phyloP scores from a whole-genome alignment of 129 eudicot genomes.

The Cynara cardunculus region DNA sequence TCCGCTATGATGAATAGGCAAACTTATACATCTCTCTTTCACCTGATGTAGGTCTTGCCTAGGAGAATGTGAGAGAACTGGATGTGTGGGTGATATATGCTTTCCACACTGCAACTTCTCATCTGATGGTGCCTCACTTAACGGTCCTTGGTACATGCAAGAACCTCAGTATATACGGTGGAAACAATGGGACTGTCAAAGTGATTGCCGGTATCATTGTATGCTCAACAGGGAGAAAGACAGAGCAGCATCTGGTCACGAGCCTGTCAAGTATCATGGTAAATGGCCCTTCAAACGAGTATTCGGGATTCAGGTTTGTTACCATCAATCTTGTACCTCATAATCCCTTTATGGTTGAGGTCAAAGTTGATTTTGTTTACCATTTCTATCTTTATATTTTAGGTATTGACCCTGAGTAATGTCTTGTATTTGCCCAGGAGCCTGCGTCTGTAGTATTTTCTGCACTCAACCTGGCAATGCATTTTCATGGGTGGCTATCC shows the following conservation, averaged over 20 bases:
- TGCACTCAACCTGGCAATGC: slow-evolving; percentile 73
- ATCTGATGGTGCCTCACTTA: slow-evolving; percentile 37
- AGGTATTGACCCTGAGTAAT: not conserved
- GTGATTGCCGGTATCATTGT: slow-evolving; percentile 84
- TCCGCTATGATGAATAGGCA: not conserved
- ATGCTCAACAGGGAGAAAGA: slow-evolving; percentile 67
- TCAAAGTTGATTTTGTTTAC: not conserved
- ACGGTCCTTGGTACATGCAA: slow-evolving; percentile 73
- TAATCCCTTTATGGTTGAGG: not conserved
- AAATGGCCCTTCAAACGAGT: slow-evolving; percentile 88
- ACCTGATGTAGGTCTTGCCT: slow-evolving; percentile 56
- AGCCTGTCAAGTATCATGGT: slow-evolving; percentile 87
- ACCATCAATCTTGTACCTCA: slow-evolving; percentile 7
- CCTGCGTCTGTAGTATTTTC: slow-evolving; percentile 85
- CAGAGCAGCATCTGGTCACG: slow-evolving; percentile 53
- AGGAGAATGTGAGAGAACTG: slow-evolving; percentile 54
- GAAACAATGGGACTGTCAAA: slow-evolving; percentile 78
- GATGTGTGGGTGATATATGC: slow-evolving; percentile 71
- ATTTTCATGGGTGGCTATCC: slow-evolving; percentile 87
- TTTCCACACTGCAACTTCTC: slow-evolving; percentile 61
- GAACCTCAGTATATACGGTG: slow-evolving; percentile 60
- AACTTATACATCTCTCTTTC: not conserved
- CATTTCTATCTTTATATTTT: slow-evolving; percentile 8
- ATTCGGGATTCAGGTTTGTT: slow-evolving; percentile 79
- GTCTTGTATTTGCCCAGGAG: slow-evolving; percentile 45